phyloP scores from a whole-genome alignment of 2,329 filamentous ascomycete species.

The Nemania sp. region DNA sequence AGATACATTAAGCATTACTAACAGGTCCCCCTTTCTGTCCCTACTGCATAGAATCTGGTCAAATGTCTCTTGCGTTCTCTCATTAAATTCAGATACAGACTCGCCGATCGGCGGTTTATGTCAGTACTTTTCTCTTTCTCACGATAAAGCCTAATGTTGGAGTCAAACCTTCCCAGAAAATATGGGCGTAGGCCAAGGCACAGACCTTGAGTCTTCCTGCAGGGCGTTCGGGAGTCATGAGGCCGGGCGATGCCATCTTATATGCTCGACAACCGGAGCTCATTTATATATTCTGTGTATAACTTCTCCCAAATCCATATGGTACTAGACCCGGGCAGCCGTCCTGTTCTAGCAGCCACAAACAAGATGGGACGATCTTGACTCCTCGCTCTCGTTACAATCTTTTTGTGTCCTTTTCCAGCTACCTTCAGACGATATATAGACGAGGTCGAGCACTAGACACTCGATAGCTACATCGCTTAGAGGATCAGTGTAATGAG shows the following conservation, averaged over 20 bases:
- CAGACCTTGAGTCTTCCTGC: neutral
- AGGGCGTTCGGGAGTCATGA: neutral
- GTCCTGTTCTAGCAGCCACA: neutral
- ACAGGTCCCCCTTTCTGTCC: neutral
- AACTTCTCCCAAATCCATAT: neutral
- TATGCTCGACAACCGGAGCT: neutral
- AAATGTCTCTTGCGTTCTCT: neutral
- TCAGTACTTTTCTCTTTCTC: neutral
- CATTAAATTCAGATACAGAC: neutral
- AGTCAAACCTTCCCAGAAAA: conserved; percentile 2
- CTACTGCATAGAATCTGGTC: neutral
- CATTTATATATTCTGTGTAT: neutral
- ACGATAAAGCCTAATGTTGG: conserved; percentile 15
- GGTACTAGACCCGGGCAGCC: neutral
- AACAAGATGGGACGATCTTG: neutral
- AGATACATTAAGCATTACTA: conserved; percentile 1
- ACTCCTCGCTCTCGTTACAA: neutral
- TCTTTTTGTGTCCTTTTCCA: neutral
- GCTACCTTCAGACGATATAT: neutral
- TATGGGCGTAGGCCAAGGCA: conserved; percentile 6
- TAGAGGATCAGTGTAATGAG: neutral
- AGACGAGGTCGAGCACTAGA: neutral
- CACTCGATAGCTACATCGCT: neutral
- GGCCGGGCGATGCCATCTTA: neutral
- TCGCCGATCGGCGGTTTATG: neutral